Evolutionary conservation across 352 stramenopile genomes (phyloP).

Genomic region (Globisporangium cystogenes): DNA sequence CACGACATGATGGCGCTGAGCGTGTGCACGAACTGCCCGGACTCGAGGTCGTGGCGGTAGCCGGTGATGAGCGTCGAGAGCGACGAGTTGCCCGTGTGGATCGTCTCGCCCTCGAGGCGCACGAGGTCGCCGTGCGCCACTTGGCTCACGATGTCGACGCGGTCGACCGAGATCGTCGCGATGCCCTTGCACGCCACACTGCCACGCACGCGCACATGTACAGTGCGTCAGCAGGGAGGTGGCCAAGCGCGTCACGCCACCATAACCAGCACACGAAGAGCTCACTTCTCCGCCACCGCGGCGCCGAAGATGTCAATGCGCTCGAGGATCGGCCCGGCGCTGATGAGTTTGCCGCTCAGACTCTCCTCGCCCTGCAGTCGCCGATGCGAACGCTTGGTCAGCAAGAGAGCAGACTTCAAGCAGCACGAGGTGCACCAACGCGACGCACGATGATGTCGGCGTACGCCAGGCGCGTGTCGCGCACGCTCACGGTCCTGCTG

Average conservation of each 20-base stretch:
- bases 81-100: constrained; percentile 54
- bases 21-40: constrained; percentile 60
- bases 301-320: constrained; percentile 59
- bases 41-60: constrained; percentile 62
- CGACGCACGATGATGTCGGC: constrained; percentile 54
- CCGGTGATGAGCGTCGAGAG: constrained; percentile 57
- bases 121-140: constrained; percentile 61
- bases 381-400: not conserved
- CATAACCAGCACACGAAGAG: not conserved
- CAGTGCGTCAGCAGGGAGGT: no score
- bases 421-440: no score
- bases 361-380: constrained; percentile 44
- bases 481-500: constrained; percentile 36
- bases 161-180: constrained; percentile 62
- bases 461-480: constrained; percentile 47
- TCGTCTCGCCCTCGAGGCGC: constrained; percentile 54
- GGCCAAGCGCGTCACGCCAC: no score
- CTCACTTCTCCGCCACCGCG: constrained; percentile 57
- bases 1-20: constrained; percentile 70
- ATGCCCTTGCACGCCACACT: constrained; percentile 52
- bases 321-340: constrained; percentile 40
- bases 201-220: constrained; percentile 1
- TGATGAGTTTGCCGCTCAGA: constrained; percentile 43
- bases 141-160: constrained; percentile 59
- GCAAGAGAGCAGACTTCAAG: not conserved